Evolutionary conservation across 164 flowering plant species (phyloP), one percentile per base, ranked within the genome.

Genomic region (Magnolia sinica): DNA sequence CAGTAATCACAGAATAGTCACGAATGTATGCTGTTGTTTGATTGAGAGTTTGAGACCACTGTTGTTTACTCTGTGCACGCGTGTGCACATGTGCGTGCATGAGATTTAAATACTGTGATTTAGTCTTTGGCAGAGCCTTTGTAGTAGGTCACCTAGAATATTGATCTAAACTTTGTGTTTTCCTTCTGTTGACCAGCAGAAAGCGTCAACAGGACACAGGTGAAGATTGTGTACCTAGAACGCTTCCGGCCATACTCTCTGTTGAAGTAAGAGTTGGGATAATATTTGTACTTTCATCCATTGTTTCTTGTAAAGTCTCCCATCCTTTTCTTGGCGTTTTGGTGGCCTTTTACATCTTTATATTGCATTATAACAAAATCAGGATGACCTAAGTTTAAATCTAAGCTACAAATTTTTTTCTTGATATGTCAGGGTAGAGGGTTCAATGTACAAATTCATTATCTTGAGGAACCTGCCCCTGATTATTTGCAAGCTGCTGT

Each of bases 401-500:
- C 19, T 73, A 8, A 68, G 70, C 4, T 50, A 22, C 49, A 77
- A 29, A 8, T 2, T 77, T 20, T 19, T 27, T 58, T 66, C 22
- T 37, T 19, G 20, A 24, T 55, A 2, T 80, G 76, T 76, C 92
- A 96, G 99, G 98, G 99, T 68, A 87, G 98, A 87, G 97, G 98
- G 61, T 96, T 81, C 81, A 87, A 86, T 76, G 97, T 96, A 16
- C 89, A 91, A 82, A 81, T 89, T 73, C 89, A 88, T 78, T 92
- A 89, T 87, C 87, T 87, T 61, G 93, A 91, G 83, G 98, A 94
- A 78, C 90, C 99, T 82, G 93, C 88, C 37, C 73, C 94, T 14
- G 92, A 96, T 81, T 96, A 96, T 85, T 78, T 94, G 74, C 97
- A 81, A 83, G 85, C 94, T 80, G 87, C 89, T 75, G 94, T 94